A percentile compares a stretch with the other conserved stretches of the same genome.
Conservation (phyloP, 768 basidiomycete species). For the Kwoniella sp. region DNA sequence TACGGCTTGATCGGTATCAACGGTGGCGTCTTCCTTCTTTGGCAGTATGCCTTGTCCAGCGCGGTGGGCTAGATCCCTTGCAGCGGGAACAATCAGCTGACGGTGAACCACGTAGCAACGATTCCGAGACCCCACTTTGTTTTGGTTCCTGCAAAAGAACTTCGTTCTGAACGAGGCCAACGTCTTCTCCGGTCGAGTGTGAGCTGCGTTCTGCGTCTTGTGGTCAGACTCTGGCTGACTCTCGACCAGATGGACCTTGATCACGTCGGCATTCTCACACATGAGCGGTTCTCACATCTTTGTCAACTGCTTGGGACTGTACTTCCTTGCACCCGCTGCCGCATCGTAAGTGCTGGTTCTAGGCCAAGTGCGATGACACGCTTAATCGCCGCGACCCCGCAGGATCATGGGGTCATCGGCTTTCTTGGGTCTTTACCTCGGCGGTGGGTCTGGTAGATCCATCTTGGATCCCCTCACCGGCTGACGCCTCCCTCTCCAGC, state of each 20-base stretch:
- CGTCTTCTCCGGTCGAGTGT: constrained; percentile 45
- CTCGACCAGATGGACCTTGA: constrained; percentile 37
- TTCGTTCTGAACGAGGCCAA: constrained; percentile 47
- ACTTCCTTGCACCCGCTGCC: constrained; percentile 45
- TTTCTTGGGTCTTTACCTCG: constrained; percentile 47
- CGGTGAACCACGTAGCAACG: constrained; percentile 15
- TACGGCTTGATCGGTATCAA: constrained; percentile 44
- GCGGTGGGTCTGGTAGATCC: constrained; percentile 23
- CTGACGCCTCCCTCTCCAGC: constrained; percentile 5
- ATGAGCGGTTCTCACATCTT: constrained; percentile 43
- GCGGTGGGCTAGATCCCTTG: constrained; percentile 21
- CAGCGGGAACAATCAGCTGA: neutral
- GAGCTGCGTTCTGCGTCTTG: constrained; percentile 3
- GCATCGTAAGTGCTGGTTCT: constrained; percentile 34
- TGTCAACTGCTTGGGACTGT: constrained; percentile 46
- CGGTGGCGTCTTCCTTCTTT: constrained; percentile 42
- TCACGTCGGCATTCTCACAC: constrained; percentile 47
- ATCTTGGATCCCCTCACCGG: neutral
- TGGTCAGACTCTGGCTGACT: neutral
- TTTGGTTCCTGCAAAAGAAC: constrained; percentile 42
- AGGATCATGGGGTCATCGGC: constrained; percentile 43
- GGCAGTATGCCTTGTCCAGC: constrained; percentile 44
- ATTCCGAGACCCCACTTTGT: constrained; percentile 44
- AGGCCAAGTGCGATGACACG: neutral
- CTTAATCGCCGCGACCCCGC: neutral